A percentile compares a stretch with the other conserved stretches of the same genome.
phyloP scores from a whole-genome alignment of 2,329 filamentous ascomycete species.

The Pseudocercospora fuligena region DNA sequence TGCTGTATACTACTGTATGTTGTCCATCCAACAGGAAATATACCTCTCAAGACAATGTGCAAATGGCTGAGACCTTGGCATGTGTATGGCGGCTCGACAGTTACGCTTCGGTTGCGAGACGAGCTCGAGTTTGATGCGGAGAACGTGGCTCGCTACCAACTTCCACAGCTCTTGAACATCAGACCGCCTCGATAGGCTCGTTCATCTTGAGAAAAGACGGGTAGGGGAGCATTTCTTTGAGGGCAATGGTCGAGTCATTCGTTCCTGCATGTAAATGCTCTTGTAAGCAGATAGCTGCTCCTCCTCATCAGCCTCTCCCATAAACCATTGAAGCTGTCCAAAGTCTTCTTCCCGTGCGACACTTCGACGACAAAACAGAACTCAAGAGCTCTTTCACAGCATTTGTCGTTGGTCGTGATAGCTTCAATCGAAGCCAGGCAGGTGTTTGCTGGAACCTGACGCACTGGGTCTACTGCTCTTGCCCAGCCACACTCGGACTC shows the following conservation, averaged over 20 bases:
- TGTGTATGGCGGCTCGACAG: no score
- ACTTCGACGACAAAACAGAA: background rate
- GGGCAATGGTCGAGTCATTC: background rate
- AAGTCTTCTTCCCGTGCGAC: background rate
- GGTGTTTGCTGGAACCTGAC: background rate
- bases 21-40: no score
- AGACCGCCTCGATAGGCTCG: no score
- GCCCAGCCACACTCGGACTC: background rate
- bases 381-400: background rate
- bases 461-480: background rate
- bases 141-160: no score
- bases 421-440: background rate
- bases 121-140: no score
- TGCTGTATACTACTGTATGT: no score
- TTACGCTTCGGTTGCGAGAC: background rate
- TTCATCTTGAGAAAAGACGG: no score
- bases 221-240: background rate
- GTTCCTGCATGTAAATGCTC: background rate
- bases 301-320: background rate
- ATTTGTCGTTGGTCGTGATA: background rate
- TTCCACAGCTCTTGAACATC: no score
- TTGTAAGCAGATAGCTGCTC: background rate
- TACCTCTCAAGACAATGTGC: no score
- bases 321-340: background rate
- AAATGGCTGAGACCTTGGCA: no score